A percentile compares a stretch with the other conserved stretches of the same genome.
Conservation (phyloP, 2,329 filamentous ascomycete genomes). For the Bipolaris oryzae region DNA sequence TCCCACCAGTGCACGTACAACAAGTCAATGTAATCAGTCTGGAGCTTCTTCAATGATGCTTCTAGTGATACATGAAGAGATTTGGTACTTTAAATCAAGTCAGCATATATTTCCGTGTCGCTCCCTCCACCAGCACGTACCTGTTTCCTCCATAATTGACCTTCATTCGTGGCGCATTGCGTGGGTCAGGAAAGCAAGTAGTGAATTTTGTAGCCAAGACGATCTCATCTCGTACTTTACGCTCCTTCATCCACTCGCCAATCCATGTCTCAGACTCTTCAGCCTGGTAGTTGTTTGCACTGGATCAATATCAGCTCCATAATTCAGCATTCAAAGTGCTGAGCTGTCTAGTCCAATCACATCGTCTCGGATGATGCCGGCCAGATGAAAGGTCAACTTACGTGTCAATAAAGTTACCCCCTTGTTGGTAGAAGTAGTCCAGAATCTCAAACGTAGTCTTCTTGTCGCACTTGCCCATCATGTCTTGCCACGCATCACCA, state of each 20-base stretch:
- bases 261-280: conserved; percentile 57
- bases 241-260: conserved; percentile 58
- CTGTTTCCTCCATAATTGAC: conserved; percentile 53
- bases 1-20: conserved; percentile 53
- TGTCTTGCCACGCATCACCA: conserved; percentile 55
- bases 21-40: conserved; percentile 51
- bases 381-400: conserved; percentile 13
- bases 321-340: background rate
- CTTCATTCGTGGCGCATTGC: conserved; percentile 33
- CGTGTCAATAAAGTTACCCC: conserved; percentile 62
- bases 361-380: no score
- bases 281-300: conserved; percentile 55
- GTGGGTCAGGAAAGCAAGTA: conserved; percentile 33
- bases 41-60: conserved; percentile 50
- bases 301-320: conserved; percentile 23
- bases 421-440: conserved; percentile 55
- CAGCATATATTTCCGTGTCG: background rate
- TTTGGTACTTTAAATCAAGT: conserved; percentile 33
- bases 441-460: conserved; percentile 54
- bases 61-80: conserved; percentile 48
- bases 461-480: conserved; percentile 54
- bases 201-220: conserved; percentile 63
- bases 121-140: background rate
- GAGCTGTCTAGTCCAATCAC: background rate
- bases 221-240: conserved; percentile 56